Evolutionary conservation across 495 filamentous ascomycete species (phyloP).

Genomic region (Penicillium diatomitis): DNA sequence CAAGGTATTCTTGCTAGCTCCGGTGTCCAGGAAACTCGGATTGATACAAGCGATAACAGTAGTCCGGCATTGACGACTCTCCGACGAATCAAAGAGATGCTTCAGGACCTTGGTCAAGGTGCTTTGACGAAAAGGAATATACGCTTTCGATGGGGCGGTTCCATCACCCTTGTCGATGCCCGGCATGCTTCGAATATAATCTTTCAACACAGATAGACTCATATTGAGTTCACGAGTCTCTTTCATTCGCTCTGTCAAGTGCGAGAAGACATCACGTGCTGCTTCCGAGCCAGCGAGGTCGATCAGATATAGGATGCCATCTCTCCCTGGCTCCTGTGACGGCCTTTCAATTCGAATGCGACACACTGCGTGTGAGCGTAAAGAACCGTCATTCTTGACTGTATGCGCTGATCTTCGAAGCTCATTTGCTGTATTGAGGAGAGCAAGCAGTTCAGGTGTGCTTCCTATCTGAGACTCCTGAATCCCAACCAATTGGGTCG

Average conservation of each 20-base stretch:
- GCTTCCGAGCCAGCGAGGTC: conserved; percentile 41
- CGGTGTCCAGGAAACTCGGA: conserved; percentile 9
- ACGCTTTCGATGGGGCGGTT: conserved; percentile 7
- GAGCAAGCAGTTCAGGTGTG: conserved; percentile 8
- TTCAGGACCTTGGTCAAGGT: conserved; percentile 30
- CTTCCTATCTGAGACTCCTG: conserved; percentile 7
- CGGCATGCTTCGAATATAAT: conserved; percentile 23
- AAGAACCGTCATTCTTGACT: conserved; percentile 35
- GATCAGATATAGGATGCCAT: conserved; percentile 36
- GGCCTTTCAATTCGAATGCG: conserved; percentile 34
- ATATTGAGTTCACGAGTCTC: conserved; percentile 39
- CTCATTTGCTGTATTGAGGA: conserved; percentile 15
- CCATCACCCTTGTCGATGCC: conserved; percentile 2
- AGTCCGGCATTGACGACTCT: conserved; percentile 16
- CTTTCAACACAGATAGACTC: conserved; percentile 31
- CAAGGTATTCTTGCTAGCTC: conserved; percentile 11
- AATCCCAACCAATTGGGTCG: conserved; percentile 19
- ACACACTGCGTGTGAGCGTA: conserved; percentile 40
- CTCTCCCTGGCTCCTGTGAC: conserved; percentile 3
- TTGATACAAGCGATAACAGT: conserved; percentile 22
- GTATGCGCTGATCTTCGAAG: conserved; percentile 21
- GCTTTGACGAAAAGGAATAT: conserved; percentile 27
- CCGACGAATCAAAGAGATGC: conserved; percentile 18
- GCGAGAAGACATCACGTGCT: conserved; percentile 16
- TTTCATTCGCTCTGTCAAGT: conserved; percentile 25